Evolutionary conservation across 345 rosid species (phyloP).

Genomic region (Corchorus olitorius): DNA sequence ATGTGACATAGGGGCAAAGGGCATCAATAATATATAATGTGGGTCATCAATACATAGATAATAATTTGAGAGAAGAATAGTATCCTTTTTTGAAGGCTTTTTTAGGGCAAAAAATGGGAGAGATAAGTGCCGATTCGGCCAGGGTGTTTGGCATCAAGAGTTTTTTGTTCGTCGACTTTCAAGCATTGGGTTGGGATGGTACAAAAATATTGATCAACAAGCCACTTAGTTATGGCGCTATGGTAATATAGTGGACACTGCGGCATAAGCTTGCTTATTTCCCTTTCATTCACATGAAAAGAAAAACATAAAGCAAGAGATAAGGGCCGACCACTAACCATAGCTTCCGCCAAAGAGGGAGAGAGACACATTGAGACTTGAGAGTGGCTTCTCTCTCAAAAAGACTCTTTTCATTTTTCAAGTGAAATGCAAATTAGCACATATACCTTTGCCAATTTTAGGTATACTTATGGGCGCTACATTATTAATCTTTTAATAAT

Average conservation of each 20-base stretch:
- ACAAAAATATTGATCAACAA: background rate
- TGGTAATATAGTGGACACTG: background rate
- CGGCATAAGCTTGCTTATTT: background rate
- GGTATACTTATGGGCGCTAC: too few species aligned
- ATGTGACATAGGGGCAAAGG: background rate
- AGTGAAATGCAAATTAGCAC: too few species aligned
- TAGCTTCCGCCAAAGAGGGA: background rate
- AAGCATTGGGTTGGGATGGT: too few species aligned
- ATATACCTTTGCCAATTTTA: too few species aligned
- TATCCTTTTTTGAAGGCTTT: background rate
- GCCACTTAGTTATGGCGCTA: background rate
- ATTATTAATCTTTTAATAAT: too few species aligned
- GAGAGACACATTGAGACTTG: too few species aligned
- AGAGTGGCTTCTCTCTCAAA: background rate
- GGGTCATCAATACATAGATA: background rate
- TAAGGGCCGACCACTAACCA: constrained; percentile 16
- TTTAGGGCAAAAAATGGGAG: background rate
- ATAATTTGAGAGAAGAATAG: background rate
- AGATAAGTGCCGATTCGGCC: background rate
- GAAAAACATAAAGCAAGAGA: background rate
- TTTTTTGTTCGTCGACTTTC: background rate
- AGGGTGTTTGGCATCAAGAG: background rate
- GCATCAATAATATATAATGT: constrained; percentile 2
- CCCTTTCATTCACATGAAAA: background rate
- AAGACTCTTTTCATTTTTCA: too few species aligned